Conservation (phyloP, 257 asterid species). For the Cinchona pubescens region DNA sequence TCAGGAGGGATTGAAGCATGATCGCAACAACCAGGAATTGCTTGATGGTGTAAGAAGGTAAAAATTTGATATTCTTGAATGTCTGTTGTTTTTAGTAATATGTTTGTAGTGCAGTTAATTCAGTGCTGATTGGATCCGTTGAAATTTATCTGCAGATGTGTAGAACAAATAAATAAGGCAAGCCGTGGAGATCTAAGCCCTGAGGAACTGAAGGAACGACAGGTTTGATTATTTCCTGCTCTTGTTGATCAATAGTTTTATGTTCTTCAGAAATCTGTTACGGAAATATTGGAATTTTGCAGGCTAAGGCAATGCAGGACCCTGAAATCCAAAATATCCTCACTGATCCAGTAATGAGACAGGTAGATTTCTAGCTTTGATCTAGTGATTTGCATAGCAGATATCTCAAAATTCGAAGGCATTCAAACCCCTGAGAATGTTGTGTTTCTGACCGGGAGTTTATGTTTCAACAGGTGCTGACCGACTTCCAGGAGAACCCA, state of each 20-base stretch:
- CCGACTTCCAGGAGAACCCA: conserved; percentile 79
- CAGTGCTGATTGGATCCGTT: not conserved
- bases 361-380: conserved; percentile 38
- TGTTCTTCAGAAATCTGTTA: not conserved
- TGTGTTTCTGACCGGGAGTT: not conserved
- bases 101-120: not conserved
- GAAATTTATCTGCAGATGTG: conserved; percentile 51
- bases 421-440: no score
- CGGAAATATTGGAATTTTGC: conserved; percentile 2
- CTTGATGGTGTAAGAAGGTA: conserved; percentile 86
- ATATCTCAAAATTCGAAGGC: not conserved
- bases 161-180: conserved; percentile 79
- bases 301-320: conserved; percentile 96
- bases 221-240: conserved; percentile 43
- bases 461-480: conserved; percentile 46
- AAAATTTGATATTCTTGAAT: not conserved
- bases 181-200: conserved; percentile 90
- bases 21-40: conserved; percentile 72
- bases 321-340: conserved; percentile 92
- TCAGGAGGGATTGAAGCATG: conserved; percentile 83
- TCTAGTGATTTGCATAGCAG: not conserved
- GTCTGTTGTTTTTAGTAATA: not conserved
- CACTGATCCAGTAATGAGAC: conserved; percentile 95
- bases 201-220: conserved; percentile 94
- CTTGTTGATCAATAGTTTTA: not conserved